phyloP scores from a whole-genome alignment of 495 filamentous ascomycete species.

The Penicillium psychrofluorescens region DNA sequence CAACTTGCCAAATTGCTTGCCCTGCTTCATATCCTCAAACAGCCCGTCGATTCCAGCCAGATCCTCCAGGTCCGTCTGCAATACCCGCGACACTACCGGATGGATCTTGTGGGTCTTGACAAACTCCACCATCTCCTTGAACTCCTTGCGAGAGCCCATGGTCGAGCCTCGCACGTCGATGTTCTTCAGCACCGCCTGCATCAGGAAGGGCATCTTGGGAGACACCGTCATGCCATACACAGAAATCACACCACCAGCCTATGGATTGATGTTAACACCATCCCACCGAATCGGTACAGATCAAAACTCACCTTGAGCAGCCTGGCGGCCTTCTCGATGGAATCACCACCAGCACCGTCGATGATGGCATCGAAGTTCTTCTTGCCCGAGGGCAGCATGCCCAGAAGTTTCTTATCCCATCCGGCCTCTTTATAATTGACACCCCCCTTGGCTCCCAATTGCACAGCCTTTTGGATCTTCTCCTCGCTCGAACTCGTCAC shows the following conservation, averaged over 20 bases:
- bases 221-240: slow-evolving; percentile 73
- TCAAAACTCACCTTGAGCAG: slow-evolving; percentile 42
- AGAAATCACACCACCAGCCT: slow-evolving; percentile 59
- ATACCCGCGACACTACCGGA: slow-evolving; percentile 56
- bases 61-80: slow-evolving; percentile 55
- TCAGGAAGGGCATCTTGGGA: slow-evolving; percentile 64
- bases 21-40: slow-evolving; percentile 69
- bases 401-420: slow-evolving; percentile 63
- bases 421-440: slow-evolving; percentile 56
- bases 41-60: slow-evolving; percentile 57
- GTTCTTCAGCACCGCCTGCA: slow-evolving; percentile 67
- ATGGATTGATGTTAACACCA: background rate
- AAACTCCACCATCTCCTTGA: slow-evolving; percentile 69
- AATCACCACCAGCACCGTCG: slow-evolving; percentile 71
- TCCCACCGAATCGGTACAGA: slow-evolving; percentile 3
- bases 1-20: slow-evolving; percentile 73
- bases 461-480: slow-evolving; percentile 57
- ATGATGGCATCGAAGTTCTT: slow-evolving; percentile 62
- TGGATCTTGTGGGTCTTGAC: slow-evolving; percentile 54
- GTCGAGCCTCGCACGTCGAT: slow-evolving; percentile 65
- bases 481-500: slow-evolving; percentile 58
- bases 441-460: slow-evolving; percentile 61
- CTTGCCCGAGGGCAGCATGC: slow-evolving; percentile 45
- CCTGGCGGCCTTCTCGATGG: slow-evolving; percentile 50
- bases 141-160: slow-evolving; percentile 72